Percentiles rank a stretch among this genome's conserved stretches.
phyloP scores from a whole-genome alignment of 305 asterid genomes.

The Rubia peregrina region DNA sequence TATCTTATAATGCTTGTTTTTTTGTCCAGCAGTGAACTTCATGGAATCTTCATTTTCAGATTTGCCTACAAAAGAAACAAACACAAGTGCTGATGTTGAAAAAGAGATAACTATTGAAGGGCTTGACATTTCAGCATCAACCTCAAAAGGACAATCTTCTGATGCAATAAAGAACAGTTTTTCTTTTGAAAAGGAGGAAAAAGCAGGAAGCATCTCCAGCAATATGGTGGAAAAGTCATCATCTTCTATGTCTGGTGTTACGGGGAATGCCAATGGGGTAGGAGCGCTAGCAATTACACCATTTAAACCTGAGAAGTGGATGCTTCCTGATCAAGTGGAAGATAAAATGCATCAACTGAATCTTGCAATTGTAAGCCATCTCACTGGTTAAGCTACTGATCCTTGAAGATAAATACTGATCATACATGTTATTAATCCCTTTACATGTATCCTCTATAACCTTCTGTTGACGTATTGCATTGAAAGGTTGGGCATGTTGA shows the following conservation, averaged over 20 bases:
- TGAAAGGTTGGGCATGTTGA: conserved; percentile 97
- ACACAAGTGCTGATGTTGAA: conserved; percentile 29
- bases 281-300: conserved; percentile 36
- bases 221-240: conserved; percentile 32
- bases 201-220: conserved; percentile 26
- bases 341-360: conserved; percentile 65
- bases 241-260: conserved; percentile 43
- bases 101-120: conserved; percentile 32
- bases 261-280: conserved; percentile 30
- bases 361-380: conserved; percentile 78
- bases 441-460: conserved; percentile 6
- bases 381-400: conserved; percentile 8
- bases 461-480: conserved; percentile 10
- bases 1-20: conserved; percentile 11
- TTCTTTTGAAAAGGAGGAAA: conserved; percentile 33
- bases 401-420: neutral
- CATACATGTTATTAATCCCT: neutral
- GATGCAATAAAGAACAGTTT: conserved; percentile 31
- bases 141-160: conserved; percentile 27
- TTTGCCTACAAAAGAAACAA: conserved; percentile 26
- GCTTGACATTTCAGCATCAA: conserved; percentile 35
- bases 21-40: conserved; percentile 22
- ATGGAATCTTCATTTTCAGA: conserved; percentile 27
- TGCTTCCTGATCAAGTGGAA: conserved; percentile 49
- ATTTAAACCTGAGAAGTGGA: conserved; percentile 68